These are phyloP conservation scores for Ceratocystis lukuohia DNA, from an alignment of 2,329 filamentous ascomycete genomes.

Conservation along the genomic window DNA sequence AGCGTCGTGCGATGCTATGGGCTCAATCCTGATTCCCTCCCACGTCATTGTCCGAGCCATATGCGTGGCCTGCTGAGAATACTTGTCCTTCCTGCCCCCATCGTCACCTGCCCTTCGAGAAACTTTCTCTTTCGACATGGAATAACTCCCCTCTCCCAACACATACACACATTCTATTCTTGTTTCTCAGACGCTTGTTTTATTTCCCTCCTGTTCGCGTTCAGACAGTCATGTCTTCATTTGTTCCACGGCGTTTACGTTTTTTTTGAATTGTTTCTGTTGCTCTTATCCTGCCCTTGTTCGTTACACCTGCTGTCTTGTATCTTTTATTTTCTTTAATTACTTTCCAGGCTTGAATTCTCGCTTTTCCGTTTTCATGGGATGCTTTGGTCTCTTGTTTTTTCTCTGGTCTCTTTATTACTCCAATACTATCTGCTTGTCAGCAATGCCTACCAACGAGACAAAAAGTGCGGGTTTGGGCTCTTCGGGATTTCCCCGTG, in stretches of 20 bases:
- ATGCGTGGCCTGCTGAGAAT: not conserved
- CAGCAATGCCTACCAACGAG: not conserved
- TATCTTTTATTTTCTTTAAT: not conserved
- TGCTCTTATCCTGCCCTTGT: not conserved
- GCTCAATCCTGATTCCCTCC: not conserved
- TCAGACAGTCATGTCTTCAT: conserved; percentile 1
- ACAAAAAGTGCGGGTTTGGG: not conserved
- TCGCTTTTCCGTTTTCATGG: not conserved
- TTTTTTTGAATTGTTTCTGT: not conserved
- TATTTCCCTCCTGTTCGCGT: not conserved
- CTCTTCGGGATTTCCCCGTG: not conserved
- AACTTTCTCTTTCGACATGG: not conserved
- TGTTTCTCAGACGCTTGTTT: not conserved
- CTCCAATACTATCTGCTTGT: not conserved
- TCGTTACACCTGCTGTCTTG: not conserved
- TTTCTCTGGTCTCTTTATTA: not conserved
- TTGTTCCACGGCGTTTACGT: conserved; percentile 1
- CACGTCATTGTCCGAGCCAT: not conserved
- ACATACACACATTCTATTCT: not conserved
- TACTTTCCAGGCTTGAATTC: not conserved
- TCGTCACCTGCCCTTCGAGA: not conserved
- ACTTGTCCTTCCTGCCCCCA: not conserved
- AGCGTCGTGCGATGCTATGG: not conserved
- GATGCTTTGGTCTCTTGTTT: not conserved
- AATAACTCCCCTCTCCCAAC: not conserved